phyloP scores from a whole-genome alignment of 108 stramenopile species.

The Nitzschia inconspicua region DNA sequence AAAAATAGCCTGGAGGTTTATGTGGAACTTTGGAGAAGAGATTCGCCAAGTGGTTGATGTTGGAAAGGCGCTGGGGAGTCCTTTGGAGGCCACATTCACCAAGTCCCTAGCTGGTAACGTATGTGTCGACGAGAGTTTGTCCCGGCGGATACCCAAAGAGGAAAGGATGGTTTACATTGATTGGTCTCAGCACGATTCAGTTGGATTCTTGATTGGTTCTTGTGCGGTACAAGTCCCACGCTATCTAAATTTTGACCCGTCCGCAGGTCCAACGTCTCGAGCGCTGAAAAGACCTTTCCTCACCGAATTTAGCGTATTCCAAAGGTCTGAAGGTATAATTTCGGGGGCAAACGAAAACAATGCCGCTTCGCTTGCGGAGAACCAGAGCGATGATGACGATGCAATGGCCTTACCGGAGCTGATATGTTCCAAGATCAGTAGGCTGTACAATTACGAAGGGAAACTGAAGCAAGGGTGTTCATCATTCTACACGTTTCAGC shows the following conservation, averaged over 20 bases:
- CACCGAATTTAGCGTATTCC: conserved; percentile 51
- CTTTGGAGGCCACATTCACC: conserved; percentile 6
- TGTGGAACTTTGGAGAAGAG: conserved; percentile 66
- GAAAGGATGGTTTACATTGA: conserved; percentile 56
- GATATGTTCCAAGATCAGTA: conserved; percentile 34
- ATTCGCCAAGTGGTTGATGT: conserved; percentile 41
- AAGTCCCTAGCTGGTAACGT: conserved; percentile 28
- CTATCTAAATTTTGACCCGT: conserved; percentile 32
- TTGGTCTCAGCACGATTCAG: conserved; percentile 28
- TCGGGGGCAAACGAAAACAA: background rate
- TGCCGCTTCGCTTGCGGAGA: background rate
- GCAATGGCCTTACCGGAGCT: conserved; percentile 1
- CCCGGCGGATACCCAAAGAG: conserved; percentile 36
- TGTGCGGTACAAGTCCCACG: conserved; percentile 36
- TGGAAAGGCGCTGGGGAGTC: conserved; percentile 38
- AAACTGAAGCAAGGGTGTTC: conserved; percentile 40
- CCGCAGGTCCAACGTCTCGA: background rate
- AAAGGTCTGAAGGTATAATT: too few species aligned
- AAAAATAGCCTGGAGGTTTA: conserved; percentile 62
- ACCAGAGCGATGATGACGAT: background rate
- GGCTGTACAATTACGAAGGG: conserved; percentile 50
- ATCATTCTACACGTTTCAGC: conserved; percentile 47
- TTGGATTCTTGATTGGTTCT: conserved; percentile 32
- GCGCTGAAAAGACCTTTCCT: conserved; percentile 28
- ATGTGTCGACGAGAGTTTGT: conserved; percentile 39